These are phyloP conservation scores for Russula olivacea DNA, from an alignment of 768 basidiomycete genomes.

Conservation along the genomic window DNA sequence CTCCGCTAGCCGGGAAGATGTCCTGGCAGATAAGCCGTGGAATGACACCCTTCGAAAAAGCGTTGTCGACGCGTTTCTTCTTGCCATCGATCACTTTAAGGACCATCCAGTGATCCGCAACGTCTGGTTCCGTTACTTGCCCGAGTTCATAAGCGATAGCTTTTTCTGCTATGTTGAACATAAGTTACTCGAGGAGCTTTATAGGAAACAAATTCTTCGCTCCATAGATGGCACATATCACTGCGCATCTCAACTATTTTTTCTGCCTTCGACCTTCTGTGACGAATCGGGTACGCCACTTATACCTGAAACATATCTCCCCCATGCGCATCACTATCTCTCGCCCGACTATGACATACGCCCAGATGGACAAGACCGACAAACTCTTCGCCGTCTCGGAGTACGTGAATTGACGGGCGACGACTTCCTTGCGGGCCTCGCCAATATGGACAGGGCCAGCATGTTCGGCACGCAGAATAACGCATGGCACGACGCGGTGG, in stretches of 20 bases:
- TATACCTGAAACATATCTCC: constrained; percentile 10
- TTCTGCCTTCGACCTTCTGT: constrained; percentile 1
- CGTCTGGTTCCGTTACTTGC: constrained; percentile 29
- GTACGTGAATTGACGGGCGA: constrained; percentile 18
- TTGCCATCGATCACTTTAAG: constrained; percentile 26
- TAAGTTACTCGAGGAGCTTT: constrained; percentile 12
- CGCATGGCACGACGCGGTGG: constrained; percentile 17
- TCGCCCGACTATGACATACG: constrained; percentile 15
- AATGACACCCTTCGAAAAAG: constrained; percentile 26
- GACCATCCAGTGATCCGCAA: constrained; percentile 21
- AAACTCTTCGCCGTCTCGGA: constrained; percentile 16
- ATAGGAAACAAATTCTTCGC: constrained; percentile 21
- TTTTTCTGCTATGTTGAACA: constrained; percentile 25
- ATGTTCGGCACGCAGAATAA: background rate
- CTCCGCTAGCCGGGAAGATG: constrained; percentile 29
- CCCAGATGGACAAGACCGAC: background rate
- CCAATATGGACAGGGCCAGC: constrained; percentile 3
- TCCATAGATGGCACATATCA: constrained; percentile 16
- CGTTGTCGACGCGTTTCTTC: constrained; percentile 25
- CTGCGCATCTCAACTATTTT: constrained; percentile 15
- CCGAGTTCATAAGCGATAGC: constrained; percentile 16
- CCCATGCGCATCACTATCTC: constrained; percentile 5
- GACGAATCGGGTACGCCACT: constrained; percentile 11
- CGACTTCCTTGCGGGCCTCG: constrained; percentile 12
- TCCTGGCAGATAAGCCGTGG: constrained; percentile 27